These are phyloP conservation scores for Solanum lycopersicoides DNA, from an alignment of 257 asterid species.

Conservation along the genomic window DNA sequence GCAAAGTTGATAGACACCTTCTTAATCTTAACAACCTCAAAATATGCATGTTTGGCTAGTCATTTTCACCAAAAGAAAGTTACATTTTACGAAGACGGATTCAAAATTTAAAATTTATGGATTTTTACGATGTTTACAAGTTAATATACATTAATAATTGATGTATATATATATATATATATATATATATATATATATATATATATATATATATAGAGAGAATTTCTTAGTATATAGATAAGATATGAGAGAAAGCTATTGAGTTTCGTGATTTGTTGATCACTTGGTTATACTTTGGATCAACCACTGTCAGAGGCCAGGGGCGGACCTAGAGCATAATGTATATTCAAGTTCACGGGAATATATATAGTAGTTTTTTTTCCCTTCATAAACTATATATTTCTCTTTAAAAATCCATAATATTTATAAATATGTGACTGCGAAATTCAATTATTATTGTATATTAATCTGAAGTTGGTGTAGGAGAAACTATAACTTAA, in stretches of 20 bases:
- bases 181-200: background rate
- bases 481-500: background rate
- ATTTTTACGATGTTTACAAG: background rate
- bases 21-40: background rate
- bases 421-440: background rate
- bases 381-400: background rate
- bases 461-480: background rate
- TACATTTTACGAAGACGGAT: rapidly evolving
- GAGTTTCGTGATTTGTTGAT: background rate
- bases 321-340: background rate
- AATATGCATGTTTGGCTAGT: background rate
- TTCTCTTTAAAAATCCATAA: background rate
- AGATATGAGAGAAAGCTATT: background rate
- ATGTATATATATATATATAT: background rate
- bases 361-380: background rate
- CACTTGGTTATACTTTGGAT: background rate
- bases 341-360: background rate
- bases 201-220: background rate
- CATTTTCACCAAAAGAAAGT: background rate
- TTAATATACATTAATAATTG: background rate
- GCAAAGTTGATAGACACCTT: constrained; percentile 5
- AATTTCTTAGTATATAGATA: background rate
- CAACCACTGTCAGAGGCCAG: background rate
- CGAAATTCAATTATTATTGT: background rate
- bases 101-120: background rate